phyloP scores from a whole-genome alignment of 495 filamentous ascomycete species.

The Neurospora sp. region DNA sequence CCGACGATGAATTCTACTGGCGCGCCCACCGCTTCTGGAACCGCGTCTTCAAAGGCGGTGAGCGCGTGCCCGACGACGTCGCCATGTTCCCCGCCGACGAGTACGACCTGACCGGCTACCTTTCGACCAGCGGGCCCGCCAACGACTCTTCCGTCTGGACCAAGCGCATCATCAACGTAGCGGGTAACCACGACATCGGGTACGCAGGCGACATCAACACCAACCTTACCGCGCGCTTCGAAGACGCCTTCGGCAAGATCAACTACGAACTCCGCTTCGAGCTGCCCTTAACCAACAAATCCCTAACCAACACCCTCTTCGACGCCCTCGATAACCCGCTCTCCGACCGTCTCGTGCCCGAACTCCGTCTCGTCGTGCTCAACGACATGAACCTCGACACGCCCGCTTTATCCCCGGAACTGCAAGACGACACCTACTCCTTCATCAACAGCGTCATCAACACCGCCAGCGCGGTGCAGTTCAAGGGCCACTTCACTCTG shows the following conservation, averaged over 20 bases:
- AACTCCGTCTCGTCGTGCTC: conserved; percentile 72
- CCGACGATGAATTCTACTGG: conserved; percentile 66
- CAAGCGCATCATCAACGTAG: conserved; percentile 71
- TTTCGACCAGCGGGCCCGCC: conserved; percentile 24
- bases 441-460: conserved; percentile 67
- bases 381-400: conserved; percentile 89
- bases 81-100: conserved; percentile 36
- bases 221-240: conserved; percentile 65
- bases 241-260: conserved; percentile 67
- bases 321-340: conserved; percentile 21
- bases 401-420: conserved; percentile 51
- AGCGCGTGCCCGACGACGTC: conserved; percentile 56
- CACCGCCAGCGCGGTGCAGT: conserved; percentile 56
- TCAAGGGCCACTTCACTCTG: conserved; percentile 59
- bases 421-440: conserved; percentile 62
- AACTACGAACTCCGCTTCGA: conserved; percentile 82
- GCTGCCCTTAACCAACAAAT: conserved; percentile 32
- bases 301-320: conserved; percentile 24
- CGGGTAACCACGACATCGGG: conserved; percentile 92
- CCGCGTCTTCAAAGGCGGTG: conserved; percentile 60
- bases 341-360: conserved; percentile 39
- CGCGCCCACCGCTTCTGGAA: conserved; percentile 72
- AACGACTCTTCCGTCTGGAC: conserved; percentile 52
- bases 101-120: conserved; percentile 42
- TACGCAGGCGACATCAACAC: conserved; percentile 82